Base-by-base conservation (phyloP, 2,329 filamentous ascomycete genomes). In the Phoma sp. region DNA sequence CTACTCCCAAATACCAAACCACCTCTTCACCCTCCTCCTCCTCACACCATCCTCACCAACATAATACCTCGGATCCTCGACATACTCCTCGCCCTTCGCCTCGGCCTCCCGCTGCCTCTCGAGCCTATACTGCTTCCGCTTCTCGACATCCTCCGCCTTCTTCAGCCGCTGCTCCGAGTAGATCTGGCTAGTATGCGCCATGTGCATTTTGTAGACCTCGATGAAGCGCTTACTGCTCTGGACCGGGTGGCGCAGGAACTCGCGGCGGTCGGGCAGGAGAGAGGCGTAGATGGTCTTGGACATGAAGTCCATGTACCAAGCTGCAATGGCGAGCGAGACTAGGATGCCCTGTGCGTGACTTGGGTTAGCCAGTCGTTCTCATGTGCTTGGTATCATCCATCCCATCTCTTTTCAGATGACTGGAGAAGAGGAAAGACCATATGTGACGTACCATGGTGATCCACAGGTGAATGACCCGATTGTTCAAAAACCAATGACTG, bases 401-500 rank as follows among this genome's bases (percentile, higher is more conserved):
- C 32, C 6, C 32, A 35, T 35, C 32, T 35, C 32, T 46, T 24
- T 25, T 29, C 45, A 6, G 15, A 17, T 6, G 9, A 33, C 17
- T 12, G 17, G 21, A 22, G 25, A 35, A 4, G 22, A 24, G 22
- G 6, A 36, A 49, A 49, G 7, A 10, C 29, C 12, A 12, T 4
- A 13, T 35, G 32, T 35, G 9, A 73, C 84, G 55, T 81, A 96
- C 92, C 81, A 97, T 82, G 2, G 91, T 90, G 73, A 99, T 93
- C 74, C 85, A 89, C 25, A 91, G 76, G 76, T 99, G 94, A 52
- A 98, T 85, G 51, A 79, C 78, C 55, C 84, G 84, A 73, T 86
- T 94, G 64, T 91, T 87, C 73, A 96, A 81, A 75, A 98, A 93
- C 85, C 89, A 93, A 75, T 94, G 85, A 77, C 90, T 84, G 76